A percentile compares a stretch with the other conserved stretches of the same genome.
Evolutionary conservation across 2,329 filamentous ascomycete genomes (phyloP).

Genomic region (Fragosphaeria purpurea): DNA sequence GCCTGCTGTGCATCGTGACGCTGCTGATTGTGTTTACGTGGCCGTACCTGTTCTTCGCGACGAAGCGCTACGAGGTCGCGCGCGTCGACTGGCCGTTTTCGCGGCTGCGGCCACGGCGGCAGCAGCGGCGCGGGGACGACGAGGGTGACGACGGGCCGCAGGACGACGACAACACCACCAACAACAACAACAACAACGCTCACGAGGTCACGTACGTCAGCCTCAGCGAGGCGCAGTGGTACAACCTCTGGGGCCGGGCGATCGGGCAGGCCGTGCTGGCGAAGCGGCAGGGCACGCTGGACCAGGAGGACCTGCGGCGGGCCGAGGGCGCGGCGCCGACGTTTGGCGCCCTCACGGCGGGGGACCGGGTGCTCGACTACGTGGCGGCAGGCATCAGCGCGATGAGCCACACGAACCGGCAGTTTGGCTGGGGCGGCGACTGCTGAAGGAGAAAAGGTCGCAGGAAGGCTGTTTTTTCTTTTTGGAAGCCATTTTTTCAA

Average conservation of each 20-base stretch:
- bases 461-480: no score
- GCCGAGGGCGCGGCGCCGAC: conserved; percentile 29
- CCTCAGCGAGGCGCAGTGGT: conserved; percentile 50
- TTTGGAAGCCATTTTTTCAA: no score
- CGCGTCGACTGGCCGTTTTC: conserved; percentile 52
- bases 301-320: conserved; percentile 43
- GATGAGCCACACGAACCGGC: conserved; percentile 42
- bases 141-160: no score
- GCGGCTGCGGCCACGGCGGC: conserved; percentile 12
- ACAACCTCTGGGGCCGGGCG: conserved; percentile 50
- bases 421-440: conserved; percentile 41
- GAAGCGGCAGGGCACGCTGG: conserved; percentile 44
- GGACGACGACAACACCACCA: conserved; percentile 23
- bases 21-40: conserved; percentile 61
- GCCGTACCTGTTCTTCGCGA: conserved; percentile 59
- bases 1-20: conserved; percentile 54
- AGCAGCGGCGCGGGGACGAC: no score
- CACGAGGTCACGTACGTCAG: conserved; percentile 32
- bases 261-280: conserved; percentile 51
- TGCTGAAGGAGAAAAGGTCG: background rate
- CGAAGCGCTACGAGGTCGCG: conserved; percentile 56
- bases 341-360: conserved; percentile 28
- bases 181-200: conserved; percentile 4
- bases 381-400: conserved; percentile 39
- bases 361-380: conserved; percentile 28